Evolutionary conservation across 306 rosid species (phyloP), one percentile per base, ranked within the genome.

Genomic region (Neltuma alba): DNA sequence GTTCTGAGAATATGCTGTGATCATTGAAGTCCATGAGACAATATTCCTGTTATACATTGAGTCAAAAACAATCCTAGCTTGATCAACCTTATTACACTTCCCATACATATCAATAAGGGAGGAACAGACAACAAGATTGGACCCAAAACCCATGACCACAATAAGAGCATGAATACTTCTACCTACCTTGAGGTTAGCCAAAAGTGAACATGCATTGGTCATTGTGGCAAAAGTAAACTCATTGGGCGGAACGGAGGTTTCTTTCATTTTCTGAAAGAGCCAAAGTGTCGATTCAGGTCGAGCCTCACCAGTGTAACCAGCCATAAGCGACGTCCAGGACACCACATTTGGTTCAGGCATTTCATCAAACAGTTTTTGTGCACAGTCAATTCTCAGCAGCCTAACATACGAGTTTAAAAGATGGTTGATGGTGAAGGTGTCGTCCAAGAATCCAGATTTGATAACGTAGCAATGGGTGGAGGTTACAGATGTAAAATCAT

Each of bases 1-100:
- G 73, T 92, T 89, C 81, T 94, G 97, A 54, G 89, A 86, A 85
- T 92, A 92, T 0, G 96, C 72, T n/a, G 93, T 72, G 80, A 94
- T 87, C 88, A 94, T 89, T n/a, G 96, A 85, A 80, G 91, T 92
- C 98, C 98, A 94, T 23, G 97, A 87, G 72, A 94, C 89, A 80
- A 91, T 87, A 78, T 89, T 89, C 85, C 89, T 88, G 23, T 63
- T 30, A 70, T 78, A 50, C 94, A 91, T 92, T 42, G 82, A 84
- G 55, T 92, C 86, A 76, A 94, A 94, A 66, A 91, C 80, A 76
- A 55, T 36, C 27, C 86, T 64, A 54, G 97, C 97, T 68, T 78
- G 82, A 40, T 79, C 77, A 47, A 92, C 88, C 30, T 83, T 79
- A 34, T 92, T 89, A 80, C 97, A 92, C 64, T 94, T 94, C 71